Conservation (phyloP, 2,329 filamentous ascomycete genomes). For the Phialophora verrucosa region DNA sequence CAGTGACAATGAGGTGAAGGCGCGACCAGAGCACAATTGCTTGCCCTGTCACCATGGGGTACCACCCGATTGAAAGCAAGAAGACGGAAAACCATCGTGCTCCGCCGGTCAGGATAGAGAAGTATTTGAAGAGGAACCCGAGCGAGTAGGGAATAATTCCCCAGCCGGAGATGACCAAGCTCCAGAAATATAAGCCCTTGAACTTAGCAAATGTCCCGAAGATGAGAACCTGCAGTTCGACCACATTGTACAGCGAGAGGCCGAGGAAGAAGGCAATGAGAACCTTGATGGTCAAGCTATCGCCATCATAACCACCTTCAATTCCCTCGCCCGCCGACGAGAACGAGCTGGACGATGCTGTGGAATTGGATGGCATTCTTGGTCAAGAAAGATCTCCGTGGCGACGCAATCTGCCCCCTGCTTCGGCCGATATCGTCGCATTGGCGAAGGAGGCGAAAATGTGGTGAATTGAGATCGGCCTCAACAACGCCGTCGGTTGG, state of each 20-base stretch:
- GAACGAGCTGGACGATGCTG: constrained; percentile 26
- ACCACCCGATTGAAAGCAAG: constrained; percentile 55
- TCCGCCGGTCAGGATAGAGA: constrained; percentile 43
- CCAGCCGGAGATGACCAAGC: constrained; percentile 50
- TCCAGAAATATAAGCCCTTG: constrained; percentile 58
- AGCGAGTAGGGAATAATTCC: constrained; percentile 55
- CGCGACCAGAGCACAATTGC: constrained; percentile 58
- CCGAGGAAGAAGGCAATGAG: constrained; percentile 55
- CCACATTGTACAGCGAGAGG: constrained; percentile 57
- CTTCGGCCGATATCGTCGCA: background rate
- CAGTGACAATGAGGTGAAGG: constrained; percentile 53
- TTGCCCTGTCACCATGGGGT: constrained; percentile 56
- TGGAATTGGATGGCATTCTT: constrained; percentile 24
- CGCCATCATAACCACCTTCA: constrained; percentile 37
- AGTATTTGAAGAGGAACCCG: constrained; percentile 57
- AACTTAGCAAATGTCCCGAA: constrained; percentile 56
- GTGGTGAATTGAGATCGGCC: background rate
- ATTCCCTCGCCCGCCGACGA: constrained; percentile 30
- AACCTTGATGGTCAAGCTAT: constrained; percentile 48
- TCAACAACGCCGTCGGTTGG: background rate
- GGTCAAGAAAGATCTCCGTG: background rate
- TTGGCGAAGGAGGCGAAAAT: constrained; percentile 1
- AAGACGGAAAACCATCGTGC: constrained; percentile 48
- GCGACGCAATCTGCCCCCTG: background rate
- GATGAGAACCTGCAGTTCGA: constrained; percentile 56